Evolutionary conservation across 148 eudicot species (phyloP), one percentile per base, ranked within the genome.

Genomic region (Camellia sinensis): DNA sequence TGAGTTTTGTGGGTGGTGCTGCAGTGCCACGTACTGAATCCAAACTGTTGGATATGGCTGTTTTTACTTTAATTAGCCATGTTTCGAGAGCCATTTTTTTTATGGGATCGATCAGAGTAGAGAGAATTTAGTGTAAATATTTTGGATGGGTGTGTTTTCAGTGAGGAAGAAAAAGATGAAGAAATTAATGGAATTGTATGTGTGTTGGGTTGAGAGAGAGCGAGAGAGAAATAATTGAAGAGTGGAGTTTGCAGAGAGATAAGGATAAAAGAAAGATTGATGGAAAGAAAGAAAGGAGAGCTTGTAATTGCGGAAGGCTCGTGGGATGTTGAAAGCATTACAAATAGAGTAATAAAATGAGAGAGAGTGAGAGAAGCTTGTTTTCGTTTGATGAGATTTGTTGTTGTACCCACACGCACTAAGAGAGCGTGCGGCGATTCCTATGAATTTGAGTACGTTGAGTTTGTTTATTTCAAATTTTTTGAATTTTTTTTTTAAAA

Each of bases 1-100:
- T 41, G 73, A 84, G 75, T 78, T 84, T 78, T 56, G 82, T 11
- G 12, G 62, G 63, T 18, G 84, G 80, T 43, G 77, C 17, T 15
- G 83, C 56, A 43, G 71, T 46, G 64, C 66, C 44, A 6, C 79
- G 83, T 7, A 81, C 82, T 18, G 84, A 64, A 66, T 82, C 82
- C 11, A 87, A 77, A 29, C 83, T 78, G 52, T 75, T 84, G 60
- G 82, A 84, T 80, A 86, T 87, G 76, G 78, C 57, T 54, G 87
- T 78, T 63, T 88, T 90, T 8, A 93, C 90, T 83, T 88, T 93
- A 81, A 68, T 74, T 4, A 92, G 80, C 97, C 94, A 92, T 46
- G 92, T 91, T 73, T 92, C 90, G 29, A 87, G 84, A 8, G 88
- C 90, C 97, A 92, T 92, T 11, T 4, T 41, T 41, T 13, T 15